Evolutionary conservation across 1,284 basidiomycete genomes (phyloP), one percentile per base, ranked within the genome.

Genomic region (Ustilago curta): DNA sequence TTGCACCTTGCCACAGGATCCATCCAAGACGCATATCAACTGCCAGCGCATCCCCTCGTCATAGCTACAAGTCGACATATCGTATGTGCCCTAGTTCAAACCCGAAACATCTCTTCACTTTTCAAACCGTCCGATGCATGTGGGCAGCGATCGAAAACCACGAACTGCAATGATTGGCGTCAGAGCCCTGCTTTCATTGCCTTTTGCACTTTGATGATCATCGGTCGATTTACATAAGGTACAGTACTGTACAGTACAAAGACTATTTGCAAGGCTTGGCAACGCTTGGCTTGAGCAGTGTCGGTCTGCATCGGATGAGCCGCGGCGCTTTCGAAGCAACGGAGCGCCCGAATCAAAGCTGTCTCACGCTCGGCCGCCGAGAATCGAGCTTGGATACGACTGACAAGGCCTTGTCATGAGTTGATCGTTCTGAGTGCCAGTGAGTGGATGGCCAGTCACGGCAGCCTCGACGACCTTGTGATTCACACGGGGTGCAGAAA

Each of bases 1-100:
- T 61, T 77, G 76, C 58, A 66, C 70, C 4, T 55, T 77, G 54
- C 76, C 76, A 9, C 76, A 77, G 31, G 76, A 77, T 25, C 76
- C 76, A 25, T 31, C 65, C 35, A 74, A 76, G 58, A 76, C 76
- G 16, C 69, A 77, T 59, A 77, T 77, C 69, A 76, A 69, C 58
- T 77, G 76, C 68, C 72, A 77, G 56, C 65, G 62, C 44, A 77
- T 77, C 43, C 72, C 72, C 8, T 59, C 55, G 2, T 59, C 61
- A 44, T 75, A 59, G 45, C 50, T 51, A 8, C 25, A 31, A 19
- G 12, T 44, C 27, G 27, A n/a, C 29, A 3, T 45, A 16, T 2
- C 18, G 18, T 29, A 5, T 29, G 45, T 9, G 7, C 14, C 7
- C 29, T 31, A 19, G 11, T 27, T 9, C 47, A n/a, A 31, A 19